Evolutionary conservation across 805 yeast genomes (phyloP), one percentile per base, ranked within the genome.

Genomic region (Wickerhamomyces queroliae): DNA sequence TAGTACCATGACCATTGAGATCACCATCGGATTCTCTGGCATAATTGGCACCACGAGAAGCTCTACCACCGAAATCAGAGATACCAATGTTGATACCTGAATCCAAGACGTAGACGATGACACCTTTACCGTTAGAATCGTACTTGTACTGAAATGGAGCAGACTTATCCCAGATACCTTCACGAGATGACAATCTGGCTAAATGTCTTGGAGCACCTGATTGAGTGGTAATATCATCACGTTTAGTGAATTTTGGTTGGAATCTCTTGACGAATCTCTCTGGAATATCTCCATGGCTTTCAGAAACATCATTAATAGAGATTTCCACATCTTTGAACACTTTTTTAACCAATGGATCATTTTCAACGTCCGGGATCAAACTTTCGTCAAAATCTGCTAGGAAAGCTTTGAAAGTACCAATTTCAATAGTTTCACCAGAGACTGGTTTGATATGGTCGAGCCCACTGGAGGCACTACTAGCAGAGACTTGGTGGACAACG

Each of bases 1-100:
- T 95, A 2, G 95, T 86, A 1, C 95, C 95, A 58, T 87, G 95
- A 0, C 95, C 95, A 48, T 80, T 78, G 12, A 62, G 63, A 55
- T 87, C 95, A 5, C 82, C 84, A 1, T 65, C 50, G 2, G 76
- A 76, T 49, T 78, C 84, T 15, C 7, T 66, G 2, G 85, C 78
- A 40, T 77, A 72, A 50, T 80, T 83, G 5, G 64, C 69, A 1
- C 88, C 89, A 44, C 61, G 55, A 7, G 37, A 44, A 8, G 80
- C 83, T 40, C 88, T 62, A 1, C 76, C 80, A 47, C 70, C 78
- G 51, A 81, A 61, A 32, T 78, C 80, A 13, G 69, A 70, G 52
- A 76, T 78, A 7, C 63, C 64, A 10, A 67, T 64, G 45, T 61
- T 62, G 12, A 81, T 77, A 11, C 96, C 95, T 3, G 93, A 80